Conservation (phyloP, 495 filamentous ascomycete genomes). For the Talaromyces nanjingensis region DNA sequence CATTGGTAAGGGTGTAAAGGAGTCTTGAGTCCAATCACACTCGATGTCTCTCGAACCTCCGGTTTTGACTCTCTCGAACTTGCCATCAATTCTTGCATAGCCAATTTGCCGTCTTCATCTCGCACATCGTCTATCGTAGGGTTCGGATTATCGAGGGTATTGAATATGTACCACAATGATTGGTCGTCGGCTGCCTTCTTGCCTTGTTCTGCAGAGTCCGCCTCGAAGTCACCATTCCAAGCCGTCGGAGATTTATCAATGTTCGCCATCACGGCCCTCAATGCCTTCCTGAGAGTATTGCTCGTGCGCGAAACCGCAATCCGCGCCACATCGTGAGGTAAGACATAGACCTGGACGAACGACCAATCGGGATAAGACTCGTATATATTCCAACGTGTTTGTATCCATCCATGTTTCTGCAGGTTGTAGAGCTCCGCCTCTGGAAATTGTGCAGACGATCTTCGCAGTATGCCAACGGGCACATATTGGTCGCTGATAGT, state of each 20-base stretch:
- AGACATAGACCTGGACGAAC: conserved; percentile 52
- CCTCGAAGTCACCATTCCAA: conserved; percentile 47
- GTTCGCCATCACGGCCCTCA: conserved; percentile 42
- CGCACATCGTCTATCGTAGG: conserved; percentile 45
- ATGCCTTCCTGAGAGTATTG: conserved; percentile 31
- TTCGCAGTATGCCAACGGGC: conserved; percentile 5
- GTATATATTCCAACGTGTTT: conserved; percentile 13
- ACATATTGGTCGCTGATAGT: neutral
- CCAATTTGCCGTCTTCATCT: conserved; percentile 49
- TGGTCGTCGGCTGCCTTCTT: conserved; percentile 33
- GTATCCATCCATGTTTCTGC: conserved; percentile 28
- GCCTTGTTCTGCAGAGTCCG: conserved; percentile 2
- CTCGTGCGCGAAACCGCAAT: conserved; percentile 36
- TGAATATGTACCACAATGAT: conserved; percentile 80
- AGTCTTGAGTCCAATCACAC: conserved; percentile 57
- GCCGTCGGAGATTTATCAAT: conserved; percentile 49
- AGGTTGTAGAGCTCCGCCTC: conserved; percentile 18
- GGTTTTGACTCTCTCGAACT: conserved; percentile 1
- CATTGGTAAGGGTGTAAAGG: conserved; percentile 72
- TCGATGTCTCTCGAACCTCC: conserved; percentile 18
- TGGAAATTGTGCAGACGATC: conserved; percentile 11
- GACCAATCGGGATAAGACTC: conserved; percentile 12
- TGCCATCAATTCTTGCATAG: conserved; percentile 56
- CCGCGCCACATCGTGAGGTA: conserved; percentile 60
- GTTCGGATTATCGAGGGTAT: conserved; percentile 67